Percentiles rank a stretch among this genome's conserved stretches.
phyloP scores from a whole-genome alignment of 2,329 filamentous ascomycete genomes.

The Microsporum ferrugineum region DNA sequence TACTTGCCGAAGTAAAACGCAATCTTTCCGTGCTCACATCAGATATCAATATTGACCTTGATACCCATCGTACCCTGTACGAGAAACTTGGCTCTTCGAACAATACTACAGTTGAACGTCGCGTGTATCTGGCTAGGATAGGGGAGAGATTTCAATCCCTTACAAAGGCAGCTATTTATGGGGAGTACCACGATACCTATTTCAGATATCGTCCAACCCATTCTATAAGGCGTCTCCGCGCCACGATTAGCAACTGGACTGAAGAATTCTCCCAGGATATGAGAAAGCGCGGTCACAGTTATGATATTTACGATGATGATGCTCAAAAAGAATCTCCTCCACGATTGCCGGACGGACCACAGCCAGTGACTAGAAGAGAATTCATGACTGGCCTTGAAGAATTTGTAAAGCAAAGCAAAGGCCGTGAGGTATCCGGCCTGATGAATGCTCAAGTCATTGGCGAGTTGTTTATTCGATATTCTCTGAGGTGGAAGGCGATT shows the following conservation, averaged over 20 bases:
- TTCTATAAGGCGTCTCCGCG: constrained; percentile 16
- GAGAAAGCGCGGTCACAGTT: constrained; percentile 16
- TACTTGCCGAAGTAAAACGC: constrained; percentile 24
- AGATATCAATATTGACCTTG: constrained; percentile 25
- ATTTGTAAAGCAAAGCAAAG: constrained; percentile 13
- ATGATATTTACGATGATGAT: constrained; percentile 14
- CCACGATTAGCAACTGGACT: constrained; percentile 16
- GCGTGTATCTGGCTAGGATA: constrained; percentile 16
- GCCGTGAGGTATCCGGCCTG: constrained; percentile 28
- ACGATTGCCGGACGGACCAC: constrained; percentile 11
- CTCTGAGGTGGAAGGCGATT: constrained; percentile 24
- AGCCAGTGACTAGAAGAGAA: constrained; percentile 11
- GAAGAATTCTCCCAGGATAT: constrained; percentile 18
- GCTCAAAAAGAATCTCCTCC: constrained; percentile 5
- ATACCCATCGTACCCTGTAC: constrained; percentile 23
- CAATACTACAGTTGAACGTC: constrained; percentile 14
- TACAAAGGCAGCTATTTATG: constrained; percentile 17
- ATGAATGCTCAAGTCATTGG: constrained; percentile 32
- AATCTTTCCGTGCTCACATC: constrained; percentile 29
- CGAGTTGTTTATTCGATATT: constrained; percentile 33
- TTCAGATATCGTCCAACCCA: constrained; percentile 14
- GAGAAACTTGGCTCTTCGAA: constrained; percentile 19
- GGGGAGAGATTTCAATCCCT: constrained; percentile 16
- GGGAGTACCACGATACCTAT: constrained; percentile 18
- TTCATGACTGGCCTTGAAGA: constrained; percentile 12